Evolutionary conservation across 495 filamentous ascomycete species (phyloP).

Genomic region (Aspergillus leporis): DNA sequence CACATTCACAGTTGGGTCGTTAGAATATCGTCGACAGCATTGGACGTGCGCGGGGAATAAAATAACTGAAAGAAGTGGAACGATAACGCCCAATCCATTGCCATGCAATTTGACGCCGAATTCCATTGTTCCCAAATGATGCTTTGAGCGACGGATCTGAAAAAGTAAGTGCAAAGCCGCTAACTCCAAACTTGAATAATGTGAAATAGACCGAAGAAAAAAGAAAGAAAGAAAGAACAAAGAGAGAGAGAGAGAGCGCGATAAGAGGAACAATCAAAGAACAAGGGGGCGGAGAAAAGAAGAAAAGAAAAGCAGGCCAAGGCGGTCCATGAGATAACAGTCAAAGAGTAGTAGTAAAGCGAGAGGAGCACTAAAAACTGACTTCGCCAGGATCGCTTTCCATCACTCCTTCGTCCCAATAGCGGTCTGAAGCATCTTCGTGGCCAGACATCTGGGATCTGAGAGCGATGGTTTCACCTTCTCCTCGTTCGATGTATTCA

Average conservation of each 20-base stretch:
- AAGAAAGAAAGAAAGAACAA: neutral
- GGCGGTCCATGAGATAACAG: conserved; percentile 8
- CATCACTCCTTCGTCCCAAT: conserved; percentile 45
- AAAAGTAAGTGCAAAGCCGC: conserved; percentile 21
- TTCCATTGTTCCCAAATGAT: conserved; percentile 6
- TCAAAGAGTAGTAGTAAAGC: conserved; percentile 3
- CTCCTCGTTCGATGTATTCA: conserved; percentile 49
- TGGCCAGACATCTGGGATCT: conserved; percentile 30
- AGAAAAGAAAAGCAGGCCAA: conserved; percentile 1
- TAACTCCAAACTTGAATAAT: conserved; percentile 19
- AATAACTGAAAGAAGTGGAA: conserved; percentile 12
- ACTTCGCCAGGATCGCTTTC: conserved; percentile 49
- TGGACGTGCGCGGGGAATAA: conserved; percentile 12
- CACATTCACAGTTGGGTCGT: conserved; percentile 13
- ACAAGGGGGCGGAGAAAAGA: conserved; percentile 6
- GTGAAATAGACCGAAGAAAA: neutral
- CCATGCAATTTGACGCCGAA: conserved; percentile 26
- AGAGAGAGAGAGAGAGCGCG: conserved; percentile 1
- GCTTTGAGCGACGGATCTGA: conserved; percentile 14
- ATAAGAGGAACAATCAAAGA: neutral
- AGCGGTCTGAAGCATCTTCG: conserved; percentile 34
- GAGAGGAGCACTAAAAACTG: conserved; percentile 35
- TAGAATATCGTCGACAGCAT: conserved; percentile 19
- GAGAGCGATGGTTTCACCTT: conserved; percentile 45
- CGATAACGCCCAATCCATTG: conserved; percentile 16